phyloP scores from a whole-genome alignment of 306 rosid species.

The Echinosophora koreensis region DNA sequence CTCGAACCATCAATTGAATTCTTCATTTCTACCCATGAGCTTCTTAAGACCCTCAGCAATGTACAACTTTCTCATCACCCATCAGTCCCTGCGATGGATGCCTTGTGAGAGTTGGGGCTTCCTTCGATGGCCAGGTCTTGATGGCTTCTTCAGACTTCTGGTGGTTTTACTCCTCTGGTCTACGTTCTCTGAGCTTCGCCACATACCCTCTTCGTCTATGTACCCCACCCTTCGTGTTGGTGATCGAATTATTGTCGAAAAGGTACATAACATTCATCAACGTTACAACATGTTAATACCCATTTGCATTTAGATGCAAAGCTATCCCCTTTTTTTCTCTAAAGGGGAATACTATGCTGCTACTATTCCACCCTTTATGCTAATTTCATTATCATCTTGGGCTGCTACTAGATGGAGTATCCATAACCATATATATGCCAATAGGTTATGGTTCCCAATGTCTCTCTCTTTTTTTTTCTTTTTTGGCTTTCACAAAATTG shows the following conservation, averaged over 20 bases:
- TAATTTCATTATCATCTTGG: background rate
- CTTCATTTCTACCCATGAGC: conserved; percentile 53
- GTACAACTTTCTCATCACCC: conserved; percentile 52
- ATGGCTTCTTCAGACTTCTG: conserved; percentile 70
- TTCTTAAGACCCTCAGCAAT: conserved; percentile 75
- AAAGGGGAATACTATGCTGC: conserved; percentile 13
- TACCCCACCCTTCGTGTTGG: conserved; percentile 82
- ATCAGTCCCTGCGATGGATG: conserved; percentile 70
- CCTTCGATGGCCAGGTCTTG: conserved; percentile 85
- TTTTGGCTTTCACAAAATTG: background rate
- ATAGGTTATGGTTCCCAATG: background rate
- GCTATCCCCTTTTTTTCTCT: background rate
- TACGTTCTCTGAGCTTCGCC: conserved; percentile 69
- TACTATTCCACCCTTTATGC: background rate
- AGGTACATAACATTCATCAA: conserved; percentile 45
- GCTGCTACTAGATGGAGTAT: conserved; percentile 15
- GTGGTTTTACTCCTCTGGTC: conserved; percentile 81
- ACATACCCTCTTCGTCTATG: conserved; percentile 89
- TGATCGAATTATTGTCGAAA: conserved; percentile 81
- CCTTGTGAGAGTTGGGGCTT: conserved; percentile 84
- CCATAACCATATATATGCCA: background rate
- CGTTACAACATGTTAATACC: background rate
- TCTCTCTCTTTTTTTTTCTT: background rate
- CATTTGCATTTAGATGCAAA: conserved; percentile 16
- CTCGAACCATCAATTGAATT: background rate